phyloP scores from a whole-genome alignment of 2,329 filamentous ascomycete genomes.

The Daldinia sp. region DNA sequence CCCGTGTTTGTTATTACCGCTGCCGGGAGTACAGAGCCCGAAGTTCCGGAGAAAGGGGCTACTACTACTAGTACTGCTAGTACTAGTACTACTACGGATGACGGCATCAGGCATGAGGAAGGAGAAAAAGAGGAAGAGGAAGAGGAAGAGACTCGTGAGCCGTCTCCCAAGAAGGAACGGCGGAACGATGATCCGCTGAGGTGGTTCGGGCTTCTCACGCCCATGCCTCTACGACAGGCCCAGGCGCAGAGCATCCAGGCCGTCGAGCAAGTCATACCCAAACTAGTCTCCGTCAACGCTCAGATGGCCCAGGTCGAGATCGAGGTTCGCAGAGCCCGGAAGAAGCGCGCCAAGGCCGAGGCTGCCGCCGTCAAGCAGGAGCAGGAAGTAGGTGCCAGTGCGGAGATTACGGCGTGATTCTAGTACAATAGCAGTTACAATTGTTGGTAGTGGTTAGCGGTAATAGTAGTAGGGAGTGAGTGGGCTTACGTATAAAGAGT shows the following conservation, averaged over 20 bases:
- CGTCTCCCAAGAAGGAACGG: conserved; percentile 22
- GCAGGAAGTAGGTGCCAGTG: conserved; percentile 18
- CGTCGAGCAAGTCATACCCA: conserved; percentile 69
- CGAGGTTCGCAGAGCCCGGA: conserved; percentile 72
- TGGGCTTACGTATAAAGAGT: background rate
- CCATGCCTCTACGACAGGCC: conserved; percentile 65
- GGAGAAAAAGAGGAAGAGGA: conserved; percentile 32
- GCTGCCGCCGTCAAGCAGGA: conserved; percentile 52
- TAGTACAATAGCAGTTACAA: background rate
- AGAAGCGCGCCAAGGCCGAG: conserved; percentile 64
- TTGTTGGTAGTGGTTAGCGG: background rate
- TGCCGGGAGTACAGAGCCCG: conserved; percentile 20
- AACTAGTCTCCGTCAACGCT: conserved; percentile 67
- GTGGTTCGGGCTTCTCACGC: conserved; percentile 69
- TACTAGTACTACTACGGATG: background rate
- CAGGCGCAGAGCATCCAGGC: conserved; percentile 69
- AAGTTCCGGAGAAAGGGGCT: conserved; percentile 10
- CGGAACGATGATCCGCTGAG: conserved; percentile 69
- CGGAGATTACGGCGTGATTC: conserved; percentile 30
- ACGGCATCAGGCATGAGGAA: background rate
- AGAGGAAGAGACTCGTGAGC: conserved; percentile 24
- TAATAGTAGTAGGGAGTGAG: background rate
- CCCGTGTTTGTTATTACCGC: conserved; percentile 44
- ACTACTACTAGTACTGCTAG: conserved; percentile 12
- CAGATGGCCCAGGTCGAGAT: conserved; percentile 76